Evolutionary conservation across 1,139 yeast species (phyloP), one percentile per base, ranked within the genome.

Genomic region (Kodamaea plutei): DNA sequence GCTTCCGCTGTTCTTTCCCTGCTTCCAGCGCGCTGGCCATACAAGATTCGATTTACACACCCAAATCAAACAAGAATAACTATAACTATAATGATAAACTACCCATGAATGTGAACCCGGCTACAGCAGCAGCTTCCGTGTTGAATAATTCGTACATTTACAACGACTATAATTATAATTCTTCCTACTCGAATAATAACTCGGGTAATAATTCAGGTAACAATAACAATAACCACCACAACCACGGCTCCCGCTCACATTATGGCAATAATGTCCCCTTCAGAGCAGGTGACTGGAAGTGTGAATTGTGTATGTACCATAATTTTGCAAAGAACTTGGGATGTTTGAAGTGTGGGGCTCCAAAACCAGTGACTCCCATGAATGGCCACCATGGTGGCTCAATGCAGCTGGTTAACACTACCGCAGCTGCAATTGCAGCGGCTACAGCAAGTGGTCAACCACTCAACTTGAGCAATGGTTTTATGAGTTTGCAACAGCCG

Each of bases 261-360:
- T 55, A 56, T 35, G 52, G 53, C 20, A 57, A 50, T 26, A 64
- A 72, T 39, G 94, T 88, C 8, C 96, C 96, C 10, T 89, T 89
- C 58, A 74, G 96, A 48, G 96, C 96, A 2, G 96, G 97, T 28
- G 97, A 89, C 57, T 89, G 96, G 96, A 88, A 87, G 55, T 88
- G 96, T 64, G 93, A 83, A 33, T 69, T 76, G 20, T 89, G 96
- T 54, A 72, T 78, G 29, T 89, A 88, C 54, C 96, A 89, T 57
- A 89, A 89, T 54, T 89, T 89, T 69, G 96, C 96, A 6, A 88
- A 89, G 50, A 89, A 89, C 54, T 66, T 84, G 39, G 79, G 79
- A 38, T 88, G 96, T 53, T 66, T 88, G 50, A 81, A 89, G 52
- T 88, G 96, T 60, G 94, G 95, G 3, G 83, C 84, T 1, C 76